Percentiles rank a stretch among this genome's conserved stretches.
phyloP scores from a whole-genome alignment of 2,329 filamentous ascomycete species.

The Cladosporium sp. region DNA sequence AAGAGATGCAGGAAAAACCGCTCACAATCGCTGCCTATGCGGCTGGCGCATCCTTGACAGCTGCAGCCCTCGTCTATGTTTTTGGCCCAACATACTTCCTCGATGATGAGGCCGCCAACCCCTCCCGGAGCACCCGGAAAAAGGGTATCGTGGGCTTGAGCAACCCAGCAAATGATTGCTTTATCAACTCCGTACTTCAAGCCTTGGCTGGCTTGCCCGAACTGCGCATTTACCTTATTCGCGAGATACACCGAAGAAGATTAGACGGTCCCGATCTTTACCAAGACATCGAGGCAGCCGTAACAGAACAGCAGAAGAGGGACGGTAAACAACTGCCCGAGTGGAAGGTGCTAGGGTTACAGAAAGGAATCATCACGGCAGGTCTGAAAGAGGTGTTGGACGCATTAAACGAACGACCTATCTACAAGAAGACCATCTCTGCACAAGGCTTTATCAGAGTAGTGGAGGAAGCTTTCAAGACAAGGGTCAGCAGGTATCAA shows the following conservation, averaged over 20 bases:
- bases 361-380: constrained; percentile 76
- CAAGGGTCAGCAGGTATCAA: constrained; percentile 88
- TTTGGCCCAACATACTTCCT: constrained; percentile 97
- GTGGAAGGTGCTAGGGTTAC: constrained; percentile 57
- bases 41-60: constrained; percentile 89
- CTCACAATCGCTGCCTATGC: constrained; percentile 87
- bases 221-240: constrained; percentile 84
- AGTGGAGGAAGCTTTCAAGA: constrained; percentile 80
- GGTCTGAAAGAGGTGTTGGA: constrained; percentile 92
- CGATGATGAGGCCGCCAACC: constrained; percentile 66
- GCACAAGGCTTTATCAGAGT: constrained; percentile 78
- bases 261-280: constrained; percentile 78
- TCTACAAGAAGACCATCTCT: constrained; percentile 90
- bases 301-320: constrained; percentile 58
- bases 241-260: constrained; percentile 78
- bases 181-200: constrained; percentile 92
- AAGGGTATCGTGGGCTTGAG: constrained; percentile 82
- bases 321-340: constrained; percentile 33
- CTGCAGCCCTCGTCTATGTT: constrained; percentile 92
- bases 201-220: constrained; percentile 86
- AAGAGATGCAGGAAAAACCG: constrained; percentile 73
- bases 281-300: constrained; percentile 50
- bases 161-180: constrained; percentile 81
- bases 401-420: constrained; percentile 84
- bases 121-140: constrained; percentile 60